Evolutionary conservation across 805 yeast genomes (phyloP).

Genomic region (Suhomyces canberraensis): DNA sequence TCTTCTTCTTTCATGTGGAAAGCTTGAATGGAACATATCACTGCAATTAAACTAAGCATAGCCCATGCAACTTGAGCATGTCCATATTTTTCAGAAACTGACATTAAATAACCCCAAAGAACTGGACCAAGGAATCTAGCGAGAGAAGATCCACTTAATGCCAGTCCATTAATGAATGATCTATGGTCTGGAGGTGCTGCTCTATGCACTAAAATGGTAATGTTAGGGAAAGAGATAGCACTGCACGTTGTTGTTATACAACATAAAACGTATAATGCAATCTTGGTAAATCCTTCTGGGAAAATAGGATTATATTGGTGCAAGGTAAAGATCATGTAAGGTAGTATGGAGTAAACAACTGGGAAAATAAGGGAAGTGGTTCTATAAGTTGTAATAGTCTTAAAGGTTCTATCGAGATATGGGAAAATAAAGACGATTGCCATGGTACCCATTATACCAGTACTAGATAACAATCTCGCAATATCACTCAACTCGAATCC

Average conservation of each 20-base stretch:
- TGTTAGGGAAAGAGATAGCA: constrained; percentile 51
- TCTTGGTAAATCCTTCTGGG: constrained; percentile 18
- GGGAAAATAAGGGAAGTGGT: constrained; percentile 42
- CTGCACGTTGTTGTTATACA: constrained; percentile 32
- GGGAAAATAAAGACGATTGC: constrained; percentile 52
- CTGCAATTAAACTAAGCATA: constrained; percentile 22
- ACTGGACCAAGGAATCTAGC: constrained; percentile 60
- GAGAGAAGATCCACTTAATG: constrained; percentile 50
- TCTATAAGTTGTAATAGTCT: constrained; percentile 44
- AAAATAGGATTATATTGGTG: constrained; percentile 27
- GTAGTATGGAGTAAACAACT: constrained; percentile 42
- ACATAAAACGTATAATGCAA: constrained; percentile 25
- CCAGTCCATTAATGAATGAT: constrained; percentile 57
- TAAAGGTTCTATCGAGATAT: constrained; percentile 44
- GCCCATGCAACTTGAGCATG: constrained; percentile 33
- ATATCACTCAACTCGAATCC: constrained; percentile 45
- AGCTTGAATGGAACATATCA: constrained; percentile 17
- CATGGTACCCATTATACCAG: constrained; percentile 53
- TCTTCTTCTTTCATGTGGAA: constrained; percentile 25
- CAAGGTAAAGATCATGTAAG: constrained; percentile 46
- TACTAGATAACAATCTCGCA: constrained; percentile 48
- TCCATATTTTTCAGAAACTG: constrained; percentile 22
- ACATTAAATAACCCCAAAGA: constrained; percentile 47
- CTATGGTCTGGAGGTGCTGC: constrained; percentile 52
- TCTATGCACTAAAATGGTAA: constrained; percentile 52